Evolutionary conservation across 1,284 basidiomycete species (phyloP).

Genomic region (Coniferiporia sulphurascens): DNA sequence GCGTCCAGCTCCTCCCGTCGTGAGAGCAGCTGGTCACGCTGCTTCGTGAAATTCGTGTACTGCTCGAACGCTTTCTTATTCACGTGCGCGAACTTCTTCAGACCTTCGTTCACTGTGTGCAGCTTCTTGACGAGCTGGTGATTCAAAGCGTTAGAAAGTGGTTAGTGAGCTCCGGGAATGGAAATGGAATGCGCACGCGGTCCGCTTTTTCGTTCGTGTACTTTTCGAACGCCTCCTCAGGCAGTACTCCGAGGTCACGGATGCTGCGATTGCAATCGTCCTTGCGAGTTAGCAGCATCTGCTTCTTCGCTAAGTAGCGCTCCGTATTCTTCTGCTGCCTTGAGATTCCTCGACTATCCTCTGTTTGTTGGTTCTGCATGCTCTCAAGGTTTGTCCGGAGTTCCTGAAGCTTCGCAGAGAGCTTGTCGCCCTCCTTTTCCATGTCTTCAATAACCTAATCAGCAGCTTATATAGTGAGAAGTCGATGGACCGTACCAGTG

Average conservation of each 20-base stretch:
- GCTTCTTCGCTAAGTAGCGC: conserved; percentile 87
- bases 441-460: conserved; percentile 37
- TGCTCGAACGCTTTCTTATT: conserved; percentile 99
- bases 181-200: conserved; percentile 48
- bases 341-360: conserved; percentile 81
- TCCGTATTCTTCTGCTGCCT: conserved; percentile 94
- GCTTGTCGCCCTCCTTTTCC: conserved; percentile 68
- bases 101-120: conserved; percentile 83
- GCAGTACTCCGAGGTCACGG: conserved; percentile 92
- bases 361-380: conserved; percentile 75
- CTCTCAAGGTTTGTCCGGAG: conserved; percentile 67
- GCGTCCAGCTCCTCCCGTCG: conserved; percentile 89
- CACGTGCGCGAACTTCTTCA: conserved; percentile 96
- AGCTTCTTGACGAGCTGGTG: conserved; percentile 83
- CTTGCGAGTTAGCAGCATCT: conserved; percentile 78
- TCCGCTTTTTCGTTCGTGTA: conserved; percentile 83
- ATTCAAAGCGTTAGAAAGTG: conserved; percentile 2
- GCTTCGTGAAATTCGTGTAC: conserved; percentile 96
- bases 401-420: conserved; percentile 62
- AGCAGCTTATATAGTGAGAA: not conserved
- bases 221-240: conserved; percentile 96
- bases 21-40: conserved; percentile 85
- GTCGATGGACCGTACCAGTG: conserved; percentile 45
- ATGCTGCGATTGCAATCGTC: conserved; percentile 94
- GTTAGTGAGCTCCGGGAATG: conserved; percentile 1